Evolutionary conservation across 257 asterid genomes (phyloP).

Genomic region (Nemophila menziesii): DNA sequence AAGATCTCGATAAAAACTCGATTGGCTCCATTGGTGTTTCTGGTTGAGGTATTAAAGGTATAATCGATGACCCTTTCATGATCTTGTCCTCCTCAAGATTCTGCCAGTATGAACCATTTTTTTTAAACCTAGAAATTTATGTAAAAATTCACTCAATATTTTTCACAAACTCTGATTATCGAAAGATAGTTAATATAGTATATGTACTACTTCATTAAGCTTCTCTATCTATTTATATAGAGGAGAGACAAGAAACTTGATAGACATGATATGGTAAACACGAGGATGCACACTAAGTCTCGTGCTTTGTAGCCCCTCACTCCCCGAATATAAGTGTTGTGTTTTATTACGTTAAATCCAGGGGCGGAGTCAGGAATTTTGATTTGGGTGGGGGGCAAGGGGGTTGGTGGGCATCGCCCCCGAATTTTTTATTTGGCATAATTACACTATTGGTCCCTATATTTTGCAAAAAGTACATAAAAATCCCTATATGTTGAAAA

Average conservation of each 20-base stretch:
- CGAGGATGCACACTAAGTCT: slow-evolving; percentile 21
- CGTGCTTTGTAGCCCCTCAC: slow-evolving; percentile 40
- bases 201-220: no score
- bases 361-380: no score
- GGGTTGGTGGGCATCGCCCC: no score
- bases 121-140: slow-evolving; percentile 21
- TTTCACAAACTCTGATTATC: neutral
- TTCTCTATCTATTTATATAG: slow-evolving; percentile 13
- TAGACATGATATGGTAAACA: slow-evolving; percentile 35
- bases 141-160: no score
- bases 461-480: no score
- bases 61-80: slow-evolving; percentile 8
- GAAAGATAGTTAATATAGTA: no score
- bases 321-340: slow-evolving; percentile 23
- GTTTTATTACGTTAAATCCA: no score
- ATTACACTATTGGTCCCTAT: no score
- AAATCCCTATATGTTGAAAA: no score
- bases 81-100: slow-evolving; percentile 28
- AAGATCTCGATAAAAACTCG: slow-evolving; percentile 80
- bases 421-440: no score
- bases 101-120: slow-evolving; percentile 29
- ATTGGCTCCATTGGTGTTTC: slow-evolving; percentile 74
- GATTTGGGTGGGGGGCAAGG: no score
- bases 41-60: slow-evolving; percentile 62
- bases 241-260: slow-evolving; percentile 14